Base-by-base conservation (phyloP, 139 green algal species). In the Haematococcus lacustris region DNA sequence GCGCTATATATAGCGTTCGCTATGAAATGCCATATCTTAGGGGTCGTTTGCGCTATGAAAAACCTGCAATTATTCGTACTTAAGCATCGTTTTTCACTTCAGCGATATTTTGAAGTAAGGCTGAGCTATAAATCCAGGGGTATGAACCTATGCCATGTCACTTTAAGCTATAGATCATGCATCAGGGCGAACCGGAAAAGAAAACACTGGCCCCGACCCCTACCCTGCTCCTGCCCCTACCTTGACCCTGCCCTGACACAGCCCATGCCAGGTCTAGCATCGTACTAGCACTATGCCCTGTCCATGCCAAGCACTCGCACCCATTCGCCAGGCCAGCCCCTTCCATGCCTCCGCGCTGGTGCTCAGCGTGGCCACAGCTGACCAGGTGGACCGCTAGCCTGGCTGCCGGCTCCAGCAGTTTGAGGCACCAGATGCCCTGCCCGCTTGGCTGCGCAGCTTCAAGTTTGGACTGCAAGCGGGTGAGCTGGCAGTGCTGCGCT, bases 401-500 rank as follows among this genome's bases (percentile, higher is more conserved):
- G 21, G 9, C 26, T 65, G 57, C 25, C 21, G 57, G 21, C 9
- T 65, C 5, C 5, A 33, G 21, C 5, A 5, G 26, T 30, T 13
- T 5, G 23, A 33, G 9, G 23, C 9, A 35, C 57, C 26, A 13
- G 25, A 13, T n/a, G 57, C 57, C 26, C 23, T 47, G 5, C 17
- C 64, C 23, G 35, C 9, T 70, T 63, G 50, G 37, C 35, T 47
- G 39, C 63, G 38, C 69, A 82, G 73, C 67, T 80, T 64, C 61
- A 68, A 69, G 26, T 84, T 82, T 35, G 33, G 33, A 1, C 53
- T 80, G 67, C 34, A 53, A 28, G 38, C 66, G 17, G 53, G 66
- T 0, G 75, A 79, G 65, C 76, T 65, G n/a, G 34, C 64, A 21
- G 21, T 86, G 53, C 63, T 88, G 51, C 35, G 38, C 0, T 38